Base-by-base conservation (phyloP, 352 stramenopile genomes). In the Globisporangium iwayamae region DNA sequence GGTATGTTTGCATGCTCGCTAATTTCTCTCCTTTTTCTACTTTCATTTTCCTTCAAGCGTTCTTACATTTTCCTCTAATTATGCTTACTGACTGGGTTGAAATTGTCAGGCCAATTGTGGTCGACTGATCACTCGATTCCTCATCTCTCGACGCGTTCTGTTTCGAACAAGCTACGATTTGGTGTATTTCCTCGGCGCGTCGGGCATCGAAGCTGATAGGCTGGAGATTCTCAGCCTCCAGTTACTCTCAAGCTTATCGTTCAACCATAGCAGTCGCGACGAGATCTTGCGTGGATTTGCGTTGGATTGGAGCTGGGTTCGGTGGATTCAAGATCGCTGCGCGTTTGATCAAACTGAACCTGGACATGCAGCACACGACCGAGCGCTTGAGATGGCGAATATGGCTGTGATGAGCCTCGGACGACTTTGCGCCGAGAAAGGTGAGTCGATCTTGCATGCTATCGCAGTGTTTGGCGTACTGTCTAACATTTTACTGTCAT, bases 121-220 rank as follows among this genome's bases (percentile, higher is more conserved):
- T 14, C 45, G 56, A 30, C 41, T 34, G n/a, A 68, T 68, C 38
- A 18, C 32, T 34, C 63, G 63, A n/a, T 68, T 68, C n/a, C 28
- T 64, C 2, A 53, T 58, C 16, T 43, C 63, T 53, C 50, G 55
- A 9, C 63, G 56, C 16, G 32, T 68, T 54, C 39, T 64, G 16
- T 38, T 68, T 13, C 63, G 63, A 2, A 60, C 56, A 5, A 58
- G 56, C 48, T 68, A 68, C 28, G 63, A 68, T 43, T 50, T 68
- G 47, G 30, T 11, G 6, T 68, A 68, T 32, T 68, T 68, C 28
- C 22, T 68, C 2, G 56, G 56, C 0, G 43, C 63, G 3, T 51
- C 56, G 9, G 63, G 55, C 16, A 43, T 54, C 14, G 25, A 34
- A 45, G 48, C 56, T 8, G 32, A 53, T 16, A 38, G 6, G 7